Evolutionary conservation across 78 protist genomes (phyloP).

Genomic region (Dictyostelium discoideum): dicty_2.7 NC_007089.4:4377001-4377500

Average conservation of each 20-base stretch:
- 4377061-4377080: not conserved
- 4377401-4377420: conserved; percentile 80
- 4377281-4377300: conserved; percentile 88
- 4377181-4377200: conserved; percentile 79
- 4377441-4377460: conserved; percentile 76
- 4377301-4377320: conserved; percentile 85
- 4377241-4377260: conserved; percentile 68
- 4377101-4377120: conserved; percentile 29
- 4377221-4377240: conserved; percentile 50
- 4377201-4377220: conserved; percentile 77
- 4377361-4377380: conserved; percentile 64
- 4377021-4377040: not conserved
- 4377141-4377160: conserved; percentile 85
- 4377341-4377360: conserved; percentile 79
- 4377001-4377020: conserved; percentile 84
- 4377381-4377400: conserved; percentile 84
- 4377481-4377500: not conserved
- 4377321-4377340: conserved; percentile 82
- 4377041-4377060: not conserved
- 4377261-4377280: conserved; percentile 83
- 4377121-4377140: conserved; percentile 86
- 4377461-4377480: not conserved
- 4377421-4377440: conserved; percentile 78
- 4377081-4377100: not conserved
- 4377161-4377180: conserved; percentile 74